Evolutionary conservation across 2,329 filamentous ascomycete species (phyloP).

Genomic region (Beauveria varroae): DNA sequence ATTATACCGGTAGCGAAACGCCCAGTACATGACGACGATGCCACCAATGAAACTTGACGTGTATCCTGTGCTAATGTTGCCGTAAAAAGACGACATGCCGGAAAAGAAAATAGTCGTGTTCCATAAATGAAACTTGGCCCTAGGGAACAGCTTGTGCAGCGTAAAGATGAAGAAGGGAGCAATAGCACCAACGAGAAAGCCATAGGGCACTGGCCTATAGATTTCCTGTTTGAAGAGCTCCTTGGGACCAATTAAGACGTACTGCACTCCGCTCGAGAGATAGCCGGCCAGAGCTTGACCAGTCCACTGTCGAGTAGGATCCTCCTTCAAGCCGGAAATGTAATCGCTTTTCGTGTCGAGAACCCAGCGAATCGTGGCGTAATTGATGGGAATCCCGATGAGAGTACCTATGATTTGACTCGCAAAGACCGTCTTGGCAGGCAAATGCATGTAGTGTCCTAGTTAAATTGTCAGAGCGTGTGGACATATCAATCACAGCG

Average conservation of each 20-base stretch:
- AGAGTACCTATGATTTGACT: conserved; percentile 52
- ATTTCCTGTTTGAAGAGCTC: conserved; percentile 41
- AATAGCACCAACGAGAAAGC: conserved; percentile 42
- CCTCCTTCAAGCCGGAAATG: conserved; percentile 39
- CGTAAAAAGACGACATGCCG: conserved; percentile 47
- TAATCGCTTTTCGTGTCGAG: conserved; percentile 49
- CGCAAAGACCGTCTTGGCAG: conserved; percentile 52
- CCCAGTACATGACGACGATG: conserved; percentile 53
- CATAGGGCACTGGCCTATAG: conserved; percentile 42
- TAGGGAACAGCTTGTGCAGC: conserved; percentile 45
- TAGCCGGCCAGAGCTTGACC: conserved; percentile 44
- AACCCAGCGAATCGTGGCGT: conserved; percentile 53
- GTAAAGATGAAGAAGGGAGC: conserved; percentile 40
- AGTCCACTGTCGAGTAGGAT: conserved; percentile 55
- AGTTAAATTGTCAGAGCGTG: background rate
- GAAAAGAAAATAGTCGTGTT: conserved; percentile 58
- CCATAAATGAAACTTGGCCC: conserved; percentile 46
- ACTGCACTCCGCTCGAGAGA: conserved; percentile 51
- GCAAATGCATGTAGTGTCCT: conserved; percentile 54
- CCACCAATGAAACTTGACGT: conserved; percentile 50
- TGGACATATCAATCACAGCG: background rate
- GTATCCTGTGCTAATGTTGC: conserved; percentile 54
- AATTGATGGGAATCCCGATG: conserved; percentile 54
- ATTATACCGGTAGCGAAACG: conserved; percentile 46
- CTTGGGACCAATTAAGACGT: conserved; percentile 47